Evolutionary conservation across 345 rosid genomes (phyloP), one percentile per base, ranked within the genome.

Genomic region (Eucalyptus rudis): DNA sequence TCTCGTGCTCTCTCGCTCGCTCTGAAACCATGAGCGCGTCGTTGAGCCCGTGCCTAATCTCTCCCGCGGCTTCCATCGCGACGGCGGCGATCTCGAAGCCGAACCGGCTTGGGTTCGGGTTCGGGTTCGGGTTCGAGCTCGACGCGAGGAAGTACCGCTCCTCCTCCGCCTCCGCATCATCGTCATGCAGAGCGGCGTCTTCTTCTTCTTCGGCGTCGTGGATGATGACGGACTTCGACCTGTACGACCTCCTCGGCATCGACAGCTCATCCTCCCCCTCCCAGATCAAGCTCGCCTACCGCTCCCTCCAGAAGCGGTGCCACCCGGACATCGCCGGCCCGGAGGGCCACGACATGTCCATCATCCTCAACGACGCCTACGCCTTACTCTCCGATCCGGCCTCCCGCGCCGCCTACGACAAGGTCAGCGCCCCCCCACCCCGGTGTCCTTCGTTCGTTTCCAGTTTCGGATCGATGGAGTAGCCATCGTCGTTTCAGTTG

Each of bases 311-410:
- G 93, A 97, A 96, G 89, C 92, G 94, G 12, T 97, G 99, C 89
- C 99, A 97, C 88, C 99, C 99, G 0, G 99, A 97, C 80, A 94
- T 97, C 15, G 98, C 96, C 1, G 99, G 99, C 13, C 90, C 92
- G 1, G 85, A 96, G 0, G 99, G 99, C 19, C 98, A 97, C 56
- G 99, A 97, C 91, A 97, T 97, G 99, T 95, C 97, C 86, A 96
- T 97, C 87, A 91, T 97, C 58, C 97, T 97, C 84, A 97, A 97
- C 59, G 96, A 96, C 79, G 96, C 94, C 89, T 97, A 97, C 59
- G 89, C 95, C 50, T 88, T 96, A 81, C 94, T 96, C 29, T 96
- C 98, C 79, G 97, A 97, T 88, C 96, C 97, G 0, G 88, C 47
- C 90, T 93, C 97, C 0, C 97, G 98, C 62, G 91, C 68, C 33